Percentiles rank a stretch among this genome's conserved stretches.
phyloP scores from a whole-genome alignment of 306 rosid genomes.

The Pyrus pyrifolia region DNA sequence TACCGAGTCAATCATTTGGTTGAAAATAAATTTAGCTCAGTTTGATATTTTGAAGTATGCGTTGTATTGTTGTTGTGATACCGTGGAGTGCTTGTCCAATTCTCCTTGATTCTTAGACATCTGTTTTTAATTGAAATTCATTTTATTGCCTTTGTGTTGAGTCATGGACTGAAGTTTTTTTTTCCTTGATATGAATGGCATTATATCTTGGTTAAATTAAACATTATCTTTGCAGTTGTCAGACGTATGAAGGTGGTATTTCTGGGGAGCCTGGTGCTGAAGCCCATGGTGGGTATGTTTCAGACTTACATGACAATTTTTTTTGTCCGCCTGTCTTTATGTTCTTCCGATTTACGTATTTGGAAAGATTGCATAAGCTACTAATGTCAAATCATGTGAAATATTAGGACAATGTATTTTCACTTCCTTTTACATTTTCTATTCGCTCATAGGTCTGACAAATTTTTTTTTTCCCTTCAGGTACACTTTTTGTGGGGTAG shows the following conservation, averaged over 20 bases:
- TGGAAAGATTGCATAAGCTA: neutral
- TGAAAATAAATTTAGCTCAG: constrained; percentile 3
- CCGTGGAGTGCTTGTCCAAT: neutral
- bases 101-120: neutral
- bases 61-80: neutral
- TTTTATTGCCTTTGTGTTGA: constrained; percentile 8
- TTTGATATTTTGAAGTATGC: neutral
- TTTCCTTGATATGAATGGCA: neutral
- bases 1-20: constrained; percentile 7
- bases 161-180: neutral
- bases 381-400: neutral
- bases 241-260: constrained; percentile 95
- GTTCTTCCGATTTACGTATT: neutral
- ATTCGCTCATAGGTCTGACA: neutral
- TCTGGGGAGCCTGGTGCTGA: constrained; percentile 93
- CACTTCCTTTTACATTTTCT: neutral
- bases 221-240: constrained; percentile 58
- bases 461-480: constrained; percentile 30
- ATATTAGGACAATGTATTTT: neutral
- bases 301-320: neutral
- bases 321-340: neutral
- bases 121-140: neutral
- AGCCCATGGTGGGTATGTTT: constrained; percentile 99
- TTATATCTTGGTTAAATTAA: neutral
- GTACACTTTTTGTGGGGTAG: constrained; percentile 91